Conservation (phyloP, 1,284 basidiomycete species). For the Leccinum subatratum region DNA sequence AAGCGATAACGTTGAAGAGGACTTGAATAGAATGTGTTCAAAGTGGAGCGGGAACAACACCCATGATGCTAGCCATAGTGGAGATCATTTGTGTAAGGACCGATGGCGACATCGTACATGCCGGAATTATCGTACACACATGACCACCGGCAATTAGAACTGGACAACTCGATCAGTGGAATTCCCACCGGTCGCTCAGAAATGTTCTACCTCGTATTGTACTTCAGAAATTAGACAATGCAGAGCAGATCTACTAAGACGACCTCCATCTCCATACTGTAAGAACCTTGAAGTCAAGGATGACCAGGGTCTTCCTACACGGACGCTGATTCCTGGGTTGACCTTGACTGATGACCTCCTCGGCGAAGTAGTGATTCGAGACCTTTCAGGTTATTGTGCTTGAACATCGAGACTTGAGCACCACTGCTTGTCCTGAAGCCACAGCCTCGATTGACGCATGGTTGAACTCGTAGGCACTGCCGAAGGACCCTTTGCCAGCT, state of each 20-base stretch:
- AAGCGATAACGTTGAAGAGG: conserved; percentile 23
- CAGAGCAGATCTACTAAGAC: conserved; percentile 82
- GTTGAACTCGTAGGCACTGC: too few species aligned
- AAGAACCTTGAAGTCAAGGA: conserved; percentile 84
- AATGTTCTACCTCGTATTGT: conserved; percentile 82
- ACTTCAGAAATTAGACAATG: conserved; percentile 78
- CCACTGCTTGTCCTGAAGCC: too few species aligned
- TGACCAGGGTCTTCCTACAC: conserved; percentile 96
- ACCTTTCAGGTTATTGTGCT: conserved; percentile 91
- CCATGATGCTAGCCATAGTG: conserved; percentile 97
- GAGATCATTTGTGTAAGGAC: conserved; percentile 89
- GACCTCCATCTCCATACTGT: conserved; percentile 99
- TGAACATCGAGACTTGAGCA: conserved; percentile 59
- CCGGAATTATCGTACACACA: conserved; percentile 43
- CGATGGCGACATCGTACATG: conserved; percentile 85
- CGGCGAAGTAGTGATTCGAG: conserved; percentile 74
- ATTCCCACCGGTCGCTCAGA: not conserved
- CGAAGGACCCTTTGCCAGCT: too few species aligned
- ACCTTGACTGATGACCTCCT: conserved; percentile 91
- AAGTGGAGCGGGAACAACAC: conserved; percentile 50
- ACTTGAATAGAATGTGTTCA: conserved; percentile 32
- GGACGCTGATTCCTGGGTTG: conserved; percentile 96
- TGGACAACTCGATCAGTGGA: conserved; percentile 32
- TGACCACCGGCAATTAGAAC: conserved; percentile 96
- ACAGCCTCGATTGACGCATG: too few species aligned